Base-by-base conservation (phyloP, 441 rosid species). In the Aleurites moluccanus region DNA sequence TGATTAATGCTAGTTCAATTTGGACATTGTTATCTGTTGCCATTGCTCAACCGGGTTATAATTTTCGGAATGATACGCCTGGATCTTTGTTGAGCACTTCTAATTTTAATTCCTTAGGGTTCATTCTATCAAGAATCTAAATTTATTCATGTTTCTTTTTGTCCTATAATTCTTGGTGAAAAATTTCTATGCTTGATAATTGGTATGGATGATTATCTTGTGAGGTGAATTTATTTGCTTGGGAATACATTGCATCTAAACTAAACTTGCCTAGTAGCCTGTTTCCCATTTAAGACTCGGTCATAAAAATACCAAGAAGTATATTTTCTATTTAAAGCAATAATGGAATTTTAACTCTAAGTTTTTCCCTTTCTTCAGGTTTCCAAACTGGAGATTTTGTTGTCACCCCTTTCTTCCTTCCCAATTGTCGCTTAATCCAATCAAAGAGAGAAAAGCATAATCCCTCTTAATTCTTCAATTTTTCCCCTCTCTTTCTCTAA, bases 31-130 rank as follows among this genome's bases (percentile, higher is more conserved):
- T 67, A 64, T 66, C 62, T 50, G 59, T 78, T 77, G 72, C 67
- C 56, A 28, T 64, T 60, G 64, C 30, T 50, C 49, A 78, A 79
- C 69, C 64, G 70, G 72, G 56, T 73, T 67, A 69, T 5, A 49
- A 56, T 55, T 20, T 76, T 83, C 47, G 68, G 69, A 80, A 85
- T 88, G 83, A 88, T 45, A 68, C 61, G 69, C 69, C 78, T 61
- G 75, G 79, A 78, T 74, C 42, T 75, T 80, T 74, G 45, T 56
- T 79, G 73, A 74, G 53, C 45, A 66, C 38, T 64, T 70, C 53
- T 64, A 55, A 30, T 13, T 38, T 78, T 47, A 64, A 65, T 70
- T 68, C 50, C 25, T 55, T 28, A 4, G 72, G 30, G 13, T 76
- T 52, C 50, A n/a, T n/a, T 70, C 49, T 45, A 53, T 40, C 35